These are phyloP conservation scores for Cladorrhinum samala DNA, from an alignment of 495 filamentous ascomycete genomes.

Conservation along the genomic window DNA sequence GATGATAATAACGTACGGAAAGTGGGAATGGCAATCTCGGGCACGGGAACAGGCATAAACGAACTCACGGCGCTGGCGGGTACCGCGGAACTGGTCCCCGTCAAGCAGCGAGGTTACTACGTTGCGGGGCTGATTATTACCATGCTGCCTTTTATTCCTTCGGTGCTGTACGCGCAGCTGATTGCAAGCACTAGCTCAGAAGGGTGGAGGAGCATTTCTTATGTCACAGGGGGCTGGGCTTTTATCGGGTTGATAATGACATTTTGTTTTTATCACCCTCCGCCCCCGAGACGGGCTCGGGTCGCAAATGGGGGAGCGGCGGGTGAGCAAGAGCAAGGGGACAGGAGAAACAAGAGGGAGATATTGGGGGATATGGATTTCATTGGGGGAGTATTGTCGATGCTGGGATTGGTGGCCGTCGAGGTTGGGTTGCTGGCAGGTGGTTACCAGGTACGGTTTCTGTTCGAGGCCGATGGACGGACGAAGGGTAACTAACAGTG, in stretches of 20 bases:
- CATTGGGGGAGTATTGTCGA: slow-evolving; percentile 61
- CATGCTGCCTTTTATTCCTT: slow-evolving; percentile 62
- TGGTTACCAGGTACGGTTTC: slow-evolving; percentile 48
- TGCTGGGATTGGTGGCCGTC: slow-evolving; percentile 57
- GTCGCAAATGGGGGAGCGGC: too few relatives aligned
- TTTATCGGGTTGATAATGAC: slow-evolving; percentile 57
- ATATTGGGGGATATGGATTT: slow-evolving; percentile 57
- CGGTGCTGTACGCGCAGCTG: slow-evolving; percentile 64
- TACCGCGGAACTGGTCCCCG: slow-evolving; percentile 65
- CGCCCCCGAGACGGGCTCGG: too few relatives aligned
- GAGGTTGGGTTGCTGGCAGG: slow-evolving; percentile 65
- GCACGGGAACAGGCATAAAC: slow-evolving; percentile 13
- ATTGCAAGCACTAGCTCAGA: slow-evolving; percentile 56
- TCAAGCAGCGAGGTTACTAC: slow-evolving; percentile 60
- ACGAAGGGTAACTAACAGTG: background rate
- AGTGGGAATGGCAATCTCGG: slow-evolving; percentile 21
- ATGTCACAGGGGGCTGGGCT: slow-evolving; percentile 56
- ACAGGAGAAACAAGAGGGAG: slow-evolving; percentile 40
- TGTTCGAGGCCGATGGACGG: background rate
- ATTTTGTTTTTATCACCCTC: slow-evolving; percentile 60
- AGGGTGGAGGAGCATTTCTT: slow-evolving; percentile 60
- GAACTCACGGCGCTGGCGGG: slow-evolving; percentile 32
- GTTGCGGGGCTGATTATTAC: slow-evolving; percentile 61
- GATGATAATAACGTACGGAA: slow-evolving; percentile 4
- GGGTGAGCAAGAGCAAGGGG: too few relatives aligned